Base-by-base conservation (phyloP, 2,329 filamentous ascomycete species). In the Hortaea werneckii region DNA sequence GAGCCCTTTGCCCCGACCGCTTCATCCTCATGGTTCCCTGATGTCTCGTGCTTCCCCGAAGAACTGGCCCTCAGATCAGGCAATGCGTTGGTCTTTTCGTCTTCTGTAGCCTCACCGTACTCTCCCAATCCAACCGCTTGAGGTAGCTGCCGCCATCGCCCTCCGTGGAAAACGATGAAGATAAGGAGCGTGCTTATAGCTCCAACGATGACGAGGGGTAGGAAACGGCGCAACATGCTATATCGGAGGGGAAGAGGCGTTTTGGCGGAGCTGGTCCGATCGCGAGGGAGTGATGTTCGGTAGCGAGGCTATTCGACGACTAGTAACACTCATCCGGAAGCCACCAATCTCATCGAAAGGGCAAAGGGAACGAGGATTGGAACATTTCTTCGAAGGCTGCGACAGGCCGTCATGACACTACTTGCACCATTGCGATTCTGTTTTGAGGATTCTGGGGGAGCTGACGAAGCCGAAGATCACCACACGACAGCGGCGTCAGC, bases 41-140 rank as follows among this genome's bases (percentile, higher is more conserved):
- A 13, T 20, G 30, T 32, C 10, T 37, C 32, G 10, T 29, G 10
- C 11, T 29, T 28, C 28, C 49, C 30, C 26, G 38, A 45, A 35
- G 50, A 49, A 42, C 39, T 46, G 12, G 46, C 34, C 30, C 51
- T 41, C 27, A 58, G 39, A 37, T 60, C 56, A 4, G 59, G 57
- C 10, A 55, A 30, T 20, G 55, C 53, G 44, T 53, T 52, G n/a
- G 45, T 43, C 27, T 54, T 53, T 41, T 57, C 43, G 29, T 58
- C 51, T 46, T 57, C 54, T 40, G 52, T 49, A 12, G 56, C 52
- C 40, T 52, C 48, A 13, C 44, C 50, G 40, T 50, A 42, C 11
- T 68, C 65, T n/a, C 65, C 66, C 5, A 70, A 45, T 11, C 65
- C 66, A 30, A 71, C 49, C 37, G 63, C 56, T 48, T 71, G 65